phyloP scores from a whole-genome alignment of 306 rosid species.

The Cicer cuneatum region DNA sequence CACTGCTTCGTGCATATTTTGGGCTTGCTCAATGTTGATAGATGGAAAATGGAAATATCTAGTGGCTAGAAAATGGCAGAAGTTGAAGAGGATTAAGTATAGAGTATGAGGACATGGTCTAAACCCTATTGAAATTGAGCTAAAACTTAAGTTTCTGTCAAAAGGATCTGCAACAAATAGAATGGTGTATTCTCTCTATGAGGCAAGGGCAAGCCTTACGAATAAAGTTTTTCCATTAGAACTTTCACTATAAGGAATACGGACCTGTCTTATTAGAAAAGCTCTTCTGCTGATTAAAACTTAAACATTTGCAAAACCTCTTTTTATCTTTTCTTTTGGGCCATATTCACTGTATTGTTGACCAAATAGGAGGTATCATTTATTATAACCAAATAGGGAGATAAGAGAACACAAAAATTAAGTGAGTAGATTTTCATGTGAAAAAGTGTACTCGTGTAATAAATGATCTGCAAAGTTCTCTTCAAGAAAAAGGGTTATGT shows the following conservation, averaged over 20 bases:
- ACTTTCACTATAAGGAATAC: neutral
- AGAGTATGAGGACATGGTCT: neutral
- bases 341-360: neutral
- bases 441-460: neutral
- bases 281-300: neutral
- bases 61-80: constrained; percentile 8
- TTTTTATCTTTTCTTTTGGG: neutral
- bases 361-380: neutral
- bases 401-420: neutral
- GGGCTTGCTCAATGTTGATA: constrained; percentile 3
- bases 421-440: neutral
- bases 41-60: neutral
- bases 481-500: neutral
- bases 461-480: neutral
- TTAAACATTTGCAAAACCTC: neutral
- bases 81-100: neutral
- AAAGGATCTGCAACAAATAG: neutral
- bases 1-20: neutral
- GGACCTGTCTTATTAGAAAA: neutral
- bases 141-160: neutral
- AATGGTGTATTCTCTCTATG: neutral
- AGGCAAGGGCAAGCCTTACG: neutral
- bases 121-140: neutral
- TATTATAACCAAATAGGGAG: neutral
- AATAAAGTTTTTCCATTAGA: neutral